Base-by-base conservation (phyloP, 2,329 filamentous ascomycete genomes). In the Thielaviopsis ethacetica region DNA sequence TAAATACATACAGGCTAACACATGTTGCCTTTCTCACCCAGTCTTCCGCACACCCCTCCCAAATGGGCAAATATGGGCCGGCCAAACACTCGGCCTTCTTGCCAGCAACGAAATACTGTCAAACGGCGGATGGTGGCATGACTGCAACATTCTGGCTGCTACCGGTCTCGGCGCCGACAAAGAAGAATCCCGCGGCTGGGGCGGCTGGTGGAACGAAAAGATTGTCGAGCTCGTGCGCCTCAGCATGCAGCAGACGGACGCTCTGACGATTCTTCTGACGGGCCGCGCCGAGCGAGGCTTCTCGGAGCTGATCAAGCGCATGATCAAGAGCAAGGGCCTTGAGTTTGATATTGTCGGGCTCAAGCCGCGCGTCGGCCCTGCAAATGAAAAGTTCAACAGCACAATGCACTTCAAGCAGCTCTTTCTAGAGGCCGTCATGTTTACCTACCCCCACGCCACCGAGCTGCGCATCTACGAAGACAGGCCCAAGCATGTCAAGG, bases 71-170 rank as follows among this genome's bases (percentile, higher is more conserved):
- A 71, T 98, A 67, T 98, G 93, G 93, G 86, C 85, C 64, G 80
- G 81, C 1, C 75, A 78, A 34, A 91, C 89, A 0, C 82, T 95
- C 55, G 88, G 89, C 54, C 78, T 83, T 62, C 76, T 98, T 12
- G 83, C 86, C 62, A 83, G 78, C 53, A 84, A 86, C 63, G 86
- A 94, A 63, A 77, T 80, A 57, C 88, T 97, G 65, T 74, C 83
- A 62, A 86, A 85, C 64, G 91, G 91, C 64, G 90, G 91, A 63
- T 98, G 93, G 93, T 98, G 93, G 93, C 93, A 98, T 71, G 91
- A 97, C 67, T 80, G 82, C 51, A 82, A 82, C 63, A 91, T 98
- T 62, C 82, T 98, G 24, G 82, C 85, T 12, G 84, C 91, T 1
- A 95, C 90, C 0, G 93, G 93, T 57, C 80, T 89, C 60, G 93